Conservation (phyloP, 2,329 filamentous ascomycete genomes). For the Penicillium olsonii region DNA sequence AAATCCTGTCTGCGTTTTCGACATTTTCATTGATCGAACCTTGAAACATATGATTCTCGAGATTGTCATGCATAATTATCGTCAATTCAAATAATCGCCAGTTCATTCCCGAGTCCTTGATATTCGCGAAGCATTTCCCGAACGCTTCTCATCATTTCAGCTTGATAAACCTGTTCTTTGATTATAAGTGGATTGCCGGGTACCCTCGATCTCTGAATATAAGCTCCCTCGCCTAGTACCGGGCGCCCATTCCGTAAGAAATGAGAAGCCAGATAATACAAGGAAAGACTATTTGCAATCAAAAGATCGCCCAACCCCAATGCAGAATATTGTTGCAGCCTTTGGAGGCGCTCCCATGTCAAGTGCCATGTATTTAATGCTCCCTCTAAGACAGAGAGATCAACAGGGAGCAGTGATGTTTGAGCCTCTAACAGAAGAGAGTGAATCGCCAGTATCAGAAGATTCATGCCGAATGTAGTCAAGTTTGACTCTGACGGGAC, state of each 20-base stretch:
- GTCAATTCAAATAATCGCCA: too few species aligned
- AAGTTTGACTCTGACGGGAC: not conserved
- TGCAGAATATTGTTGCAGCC: too few species aligned
- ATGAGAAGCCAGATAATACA: not conserved
- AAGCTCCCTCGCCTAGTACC: not conserved
- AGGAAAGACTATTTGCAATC: not conserved
- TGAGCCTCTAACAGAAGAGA: constrained; percentile 1
- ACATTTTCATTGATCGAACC: too few species aligned
- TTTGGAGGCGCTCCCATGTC: not conserved
- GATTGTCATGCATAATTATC: too few species aligned
- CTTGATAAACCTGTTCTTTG: not conserved
- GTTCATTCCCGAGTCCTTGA: too few species aligned
- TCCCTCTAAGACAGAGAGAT: constrained; percentile 1
- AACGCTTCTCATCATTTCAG: not conserved
- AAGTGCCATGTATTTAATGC: not conserved
- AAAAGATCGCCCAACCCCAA: not conserved
- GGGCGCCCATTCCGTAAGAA: not conserved
- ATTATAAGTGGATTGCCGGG: not conserved
- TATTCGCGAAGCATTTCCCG: not conserved
- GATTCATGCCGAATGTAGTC: not conserved
- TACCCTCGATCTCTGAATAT: not conserved
- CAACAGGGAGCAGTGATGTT: constrained; percentile 2
- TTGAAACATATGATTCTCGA: too few species aligned
- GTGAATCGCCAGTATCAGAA: not conserved
- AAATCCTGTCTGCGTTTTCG: too few species aligned